phyloP scores from a whole-genome alignment of 768 basidiomycete species.

The Neoboletus brunneissimus region DNA sequence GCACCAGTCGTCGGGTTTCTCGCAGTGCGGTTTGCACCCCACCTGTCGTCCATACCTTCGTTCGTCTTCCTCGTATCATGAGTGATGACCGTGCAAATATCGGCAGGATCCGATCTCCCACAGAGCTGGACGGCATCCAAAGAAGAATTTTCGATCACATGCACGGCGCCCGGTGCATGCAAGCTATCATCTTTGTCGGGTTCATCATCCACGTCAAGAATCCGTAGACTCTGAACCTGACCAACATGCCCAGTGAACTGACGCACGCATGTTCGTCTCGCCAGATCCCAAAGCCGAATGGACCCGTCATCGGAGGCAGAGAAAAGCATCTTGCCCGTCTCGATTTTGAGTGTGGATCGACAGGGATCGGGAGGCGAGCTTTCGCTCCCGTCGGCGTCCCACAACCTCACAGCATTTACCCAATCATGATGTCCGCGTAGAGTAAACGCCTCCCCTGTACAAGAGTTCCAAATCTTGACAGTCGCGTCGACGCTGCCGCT shows the following conservation, averaged over 20 bases:
- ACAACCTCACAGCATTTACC: constrained; percentile 93
- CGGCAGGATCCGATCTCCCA: constrained; percentile 11
- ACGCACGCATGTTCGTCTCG: constrained; percentile 71
- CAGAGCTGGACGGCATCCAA: constrained; percentile 17
- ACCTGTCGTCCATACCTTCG: constrained; percentile 16
- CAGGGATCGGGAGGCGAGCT: constrained; percentile 11
- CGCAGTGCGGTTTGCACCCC: constrained; percentile 2
- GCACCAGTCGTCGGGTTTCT: constrained; percentile 2
- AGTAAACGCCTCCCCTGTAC: constrained; percentile 88
- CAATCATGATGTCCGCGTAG: constrained; percentile 91
- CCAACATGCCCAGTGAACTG: constrained; percentile 89
- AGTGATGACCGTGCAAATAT: constrained; percentile 31
- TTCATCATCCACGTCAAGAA: constrained; percentile 66
- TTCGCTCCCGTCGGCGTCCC: constrained; percentile 53
- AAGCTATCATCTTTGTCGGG: constrained; percentile 22
- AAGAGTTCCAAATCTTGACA: constrained; percentile 92
- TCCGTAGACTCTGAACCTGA: constrained; percentile 88
- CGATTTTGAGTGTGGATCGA: constrained; percentile 50
- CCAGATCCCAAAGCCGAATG: constrained; percentile 93
- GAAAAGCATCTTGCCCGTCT: constrained; percentile 92
- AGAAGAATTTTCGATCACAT: constrained; percentile 13
- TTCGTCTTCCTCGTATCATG: constrained; percentile 18
- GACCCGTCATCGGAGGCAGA: constrained; percentile 94
- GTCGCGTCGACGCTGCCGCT: constrained; percentile 94
- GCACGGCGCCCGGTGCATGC: constrained; percentile 9